Evolutionary conservation across 257 asterid species (phyloP).

Genomic region (Solanum piurae): DNA sequence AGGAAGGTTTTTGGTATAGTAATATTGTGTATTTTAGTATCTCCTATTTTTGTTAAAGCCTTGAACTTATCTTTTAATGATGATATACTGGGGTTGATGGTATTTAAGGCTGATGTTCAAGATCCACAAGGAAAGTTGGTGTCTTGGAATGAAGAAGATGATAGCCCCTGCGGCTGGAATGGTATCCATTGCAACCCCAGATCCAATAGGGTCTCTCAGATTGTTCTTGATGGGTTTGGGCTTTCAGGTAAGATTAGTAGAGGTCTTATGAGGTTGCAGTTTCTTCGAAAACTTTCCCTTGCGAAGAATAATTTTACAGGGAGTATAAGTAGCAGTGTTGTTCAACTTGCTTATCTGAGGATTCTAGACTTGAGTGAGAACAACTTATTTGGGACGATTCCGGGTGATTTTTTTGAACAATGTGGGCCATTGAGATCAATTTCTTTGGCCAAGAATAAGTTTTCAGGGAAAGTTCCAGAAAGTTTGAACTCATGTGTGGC

Average conservation of each 20-base stretch:
- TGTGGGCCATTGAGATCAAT: conserved; percentile 74
- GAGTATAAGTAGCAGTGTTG: conserved; percentile 45
- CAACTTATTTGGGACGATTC: conserved; percentile 44
- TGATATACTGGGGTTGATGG: conserved; percentile 87
- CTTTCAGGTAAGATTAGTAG: conserved; percentile 81
- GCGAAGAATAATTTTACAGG: conserved; percentile 73
- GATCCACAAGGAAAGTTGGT: conserved; percentile 67
- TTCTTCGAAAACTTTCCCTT: conserved; percentile 65
- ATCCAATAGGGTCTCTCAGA: conserved; percentile 87
- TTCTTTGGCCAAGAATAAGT: conserved; percentile 61
- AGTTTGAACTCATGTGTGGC: conserved; percentile 59
- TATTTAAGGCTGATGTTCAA: conserved; percentile 72
- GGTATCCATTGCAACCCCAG: conserved; percentile 80
- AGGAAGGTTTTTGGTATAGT: conserved; percentile 21
- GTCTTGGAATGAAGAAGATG: conserved; percentile 92
- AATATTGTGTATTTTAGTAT: conserved; percentile 9
- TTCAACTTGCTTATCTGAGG: conserved; percentile 58
- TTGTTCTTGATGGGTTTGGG: conserved; percentile 69
- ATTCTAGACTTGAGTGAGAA: conserved; percentile 72
- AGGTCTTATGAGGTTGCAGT: conserved; percentile 72
- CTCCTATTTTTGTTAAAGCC: conserved; percentile 26
- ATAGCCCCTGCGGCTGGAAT: conserved; percentile 75
- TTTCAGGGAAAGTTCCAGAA: conserved; percentile 65
- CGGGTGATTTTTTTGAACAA: conserved; percentile 58
- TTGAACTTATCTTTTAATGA: conserved; percentile 69